Evolutionary conservation across 352 stramenopile species (phyloP).

Genomic region (Plasmopara viticola): DNA sequence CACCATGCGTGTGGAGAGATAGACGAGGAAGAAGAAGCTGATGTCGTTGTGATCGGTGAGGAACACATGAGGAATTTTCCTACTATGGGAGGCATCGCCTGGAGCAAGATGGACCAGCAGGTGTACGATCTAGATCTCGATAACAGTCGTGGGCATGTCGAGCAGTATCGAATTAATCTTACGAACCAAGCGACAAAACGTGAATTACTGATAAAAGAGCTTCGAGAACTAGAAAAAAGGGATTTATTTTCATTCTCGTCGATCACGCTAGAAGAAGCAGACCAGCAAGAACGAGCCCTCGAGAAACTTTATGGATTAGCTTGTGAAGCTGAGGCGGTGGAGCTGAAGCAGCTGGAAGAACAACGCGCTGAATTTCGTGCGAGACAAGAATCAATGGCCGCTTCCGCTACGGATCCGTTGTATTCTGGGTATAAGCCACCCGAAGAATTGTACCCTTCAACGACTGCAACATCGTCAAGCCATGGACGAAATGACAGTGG

Average conservation of each 20-base stretch:
- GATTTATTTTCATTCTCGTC: slow-evolving; percentile 45
- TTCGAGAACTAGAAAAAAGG: slow-evolving; percentile 31
- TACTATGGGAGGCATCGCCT: slow-evolving; percentile 44
- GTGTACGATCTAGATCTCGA: slow-evolving; percentile 79
- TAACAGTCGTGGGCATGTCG: slow-evolving; percentile 57
- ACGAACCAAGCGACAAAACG: slow-evolving; percentile 59
- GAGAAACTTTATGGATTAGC: slow-evolving; percentile 52
- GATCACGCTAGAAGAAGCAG: slow-evolving; percentile 24
- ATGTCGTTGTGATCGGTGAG: slow-evolving; percentile 5
- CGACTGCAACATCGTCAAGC: slow-evolving; percentile 17
- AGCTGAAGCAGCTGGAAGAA: slow-evolving; percentile 47
- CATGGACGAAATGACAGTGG: slow-evolving; percentile 13
- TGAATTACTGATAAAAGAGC: slow-evolving; percentile 49
- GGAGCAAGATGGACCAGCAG: slow-evolving; percentile 67
- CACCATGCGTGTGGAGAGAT: slow-evolving; percentile 53
- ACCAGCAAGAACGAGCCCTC: slow-evolving; percentile 41
- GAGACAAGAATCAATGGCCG: slow-evolving; percentile 19
- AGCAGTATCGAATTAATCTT: slow-evolving; percentile 71
- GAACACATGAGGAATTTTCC: slow-evolving; percentile 24
- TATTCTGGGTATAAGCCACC: slow-evolving; percentile 19
- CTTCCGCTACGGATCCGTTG: slow-evolving; percentile 25
- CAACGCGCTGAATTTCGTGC: slow-evolving; percentile 36
- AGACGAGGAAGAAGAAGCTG: slow-evolving; percentile 17
- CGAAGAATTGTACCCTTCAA: slow-evolving; percentile 16
- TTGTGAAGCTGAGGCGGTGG: slow-evolving; percentile 42